These are phyloP conservation scores for Aspergillus candidus DNA, from an alignment of 2,329 filamentous ascomycete species.

Conservation along the genomic window DNA sequence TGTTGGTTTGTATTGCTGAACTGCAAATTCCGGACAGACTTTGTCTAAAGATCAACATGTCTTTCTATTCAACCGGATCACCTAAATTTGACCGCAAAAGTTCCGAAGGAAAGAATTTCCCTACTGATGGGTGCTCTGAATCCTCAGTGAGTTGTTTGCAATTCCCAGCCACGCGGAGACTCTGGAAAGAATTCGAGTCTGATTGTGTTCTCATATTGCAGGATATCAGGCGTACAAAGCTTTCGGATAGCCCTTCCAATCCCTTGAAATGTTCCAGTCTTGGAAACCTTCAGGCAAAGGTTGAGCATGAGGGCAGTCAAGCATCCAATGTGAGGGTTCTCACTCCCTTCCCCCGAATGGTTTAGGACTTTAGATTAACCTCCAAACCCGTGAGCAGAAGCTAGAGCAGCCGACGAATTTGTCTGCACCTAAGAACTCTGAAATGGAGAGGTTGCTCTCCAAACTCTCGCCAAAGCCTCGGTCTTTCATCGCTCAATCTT, in stretches of 20 bases:
- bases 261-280: constrained; percentile 30
- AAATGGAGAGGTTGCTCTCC: constrained; percentile 58
- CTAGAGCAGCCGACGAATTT: constrained; percentile 33
- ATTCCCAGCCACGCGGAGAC: no score
- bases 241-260: constrained; percentile 23
- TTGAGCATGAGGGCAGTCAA: constrained; percentile 20
- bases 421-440: constrained; percentile 27
- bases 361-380: constrained; percentile 17
- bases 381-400: constrained; percentile 43
- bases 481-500: constrained; percentile 9
- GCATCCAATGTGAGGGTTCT: constrained; percentile 33
- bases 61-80: constrained; percentile 21
- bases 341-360: not conserved
- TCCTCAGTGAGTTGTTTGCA: constrained; percentile 19
- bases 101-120: constrained; percentile 14
- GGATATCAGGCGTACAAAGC: constrained; percentile 21
- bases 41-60: constrained; percentile 18
- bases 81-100: constrained; percentile 20
- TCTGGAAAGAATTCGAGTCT: not conserved
- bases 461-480: constrained; percentile 36
- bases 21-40: not conserved
- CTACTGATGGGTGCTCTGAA: constrained; percentile 18
- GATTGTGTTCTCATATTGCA: constrained; percentile 7
- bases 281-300: constrained; percentile 25
- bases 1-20: not conserved